Percentiles rank a stretch among this genome's conserved stretches.
phyloP scores from a whole-genome alignment of 345 rosid species.

The Raphanus raphanistrum region DNA sequence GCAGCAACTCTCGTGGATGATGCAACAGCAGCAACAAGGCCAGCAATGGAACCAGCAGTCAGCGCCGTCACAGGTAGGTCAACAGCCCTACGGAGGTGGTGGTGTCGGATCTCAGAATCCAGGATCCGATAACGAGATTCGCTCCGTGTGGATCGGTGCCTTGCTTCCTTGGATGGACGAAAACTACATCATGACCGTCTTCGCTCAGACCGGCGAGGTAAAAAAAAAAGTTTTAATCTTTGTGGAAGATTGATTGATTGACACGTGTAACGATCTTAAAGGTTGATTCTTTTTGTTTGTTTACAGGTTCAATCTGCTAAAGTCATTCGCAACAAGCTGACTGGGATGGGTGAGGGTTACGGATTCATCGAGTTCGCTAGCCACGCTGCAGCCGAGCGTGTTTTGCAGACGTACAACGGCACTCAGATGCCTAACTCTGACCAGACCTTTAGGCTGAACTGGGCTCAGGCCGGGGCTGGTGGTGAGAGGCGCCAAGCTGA shows the following conservation, averaged over 20 bases:
- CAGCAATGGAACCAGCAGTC: slow-evolving; percentile 50
- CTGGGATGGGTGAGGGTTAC: slow-evolving; percentile 69
- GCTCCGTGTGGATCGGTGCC: slow-evolving; percentile 91
- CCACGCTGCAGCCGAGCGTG: slow-evolving; percentile 76
- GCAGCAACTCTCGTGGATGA: slow-evolving; percentile 59
- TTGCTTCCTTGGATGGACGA: slow-evolving; percentile 96
- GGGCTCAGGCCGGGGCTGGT: slow-evolving; percentile 59
- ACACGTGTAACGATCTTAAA: neutral
- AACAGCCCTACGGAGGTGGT: slow-evolving; percentile 42
- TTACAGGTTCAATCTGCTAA: slow-evolving; percentile 64
- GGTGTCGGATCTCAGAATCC: slow-evolving; percentile 41
- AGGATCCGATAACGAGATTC: slow-evolving; percentile 49
- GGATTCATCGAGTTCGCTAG: slow-evolving; percentile 83
- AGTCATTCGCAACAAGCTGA: slow-evolving; percentile 82
- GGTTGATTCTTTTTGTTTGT: neutral
- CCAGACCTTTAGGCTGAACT: slow-evolving; percentile 79
- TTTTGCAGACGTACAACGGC: slow-evolving; percentile 77
- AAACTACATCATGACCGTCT: slow-evolving; percentile 61
- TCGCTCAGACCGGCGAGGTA: slow-evolving; percentile 72
- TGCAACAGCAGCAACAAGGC: slow-evolving; percentile 55
- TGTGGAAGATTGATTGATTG: neutral
- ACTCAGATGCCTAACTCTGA: slow-evolving; percentile 67
- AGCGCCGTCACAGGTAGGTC: slow-evolving; percentile 51
- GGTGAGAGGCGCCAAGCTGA: slow-evolving; percentile 89
- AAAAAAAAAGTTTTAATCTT: neutral